Base-by-base conservation (phyloP, 805 yeast species). In the Torulaspora delbrueckii region DNA sequence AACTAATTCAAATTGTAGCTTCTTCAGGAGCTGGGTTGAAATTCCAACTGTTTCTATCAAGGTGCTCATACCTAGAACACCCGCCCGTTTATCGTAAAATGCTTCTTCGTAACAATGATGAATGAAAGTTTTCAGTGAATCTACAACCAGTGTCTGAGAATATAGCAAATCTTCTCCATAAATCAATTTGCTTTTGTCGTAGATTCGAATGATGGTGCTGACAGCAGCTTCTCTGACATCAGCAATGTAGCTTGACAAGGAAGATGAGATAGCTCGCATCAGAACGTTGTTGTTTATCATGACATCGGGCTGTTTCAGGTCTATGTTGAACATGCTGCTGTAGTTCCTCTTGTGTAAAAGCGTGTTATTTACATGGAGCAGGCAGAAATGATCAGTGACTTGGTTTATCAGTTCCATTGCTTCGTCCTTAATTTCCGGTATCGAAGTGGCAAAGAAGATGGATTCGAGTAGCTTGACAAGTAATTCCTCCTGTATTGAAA, bases 71-170 rank as follows among this genome's bases (percentile, higher is more conserved):
- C 99, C 98, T 23, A 86, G 59, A 31, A 91, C 82, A 32, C 98
- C 97, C 6, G 97, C 97, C 7, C 86, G 73, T 55, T 93, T 93
- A 27, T 82, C 76, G 62, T 85, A 86, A 66, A 86, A 91, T 28
- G 81, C 83, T 63, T 87, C 96, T 51, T 86, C 95, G 61, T 86
- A 93, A 67, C 98, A 90, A 37, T 87, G 78, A 59, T 95, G 99
- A 36, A 93, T 81, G 57, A 95, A 84, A 43, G 82, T 83, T 41
- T 87, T 82, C 54, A 86, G 81, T 71, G 91, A 71, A 5, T 83
- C 75, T 47, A 93, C 77, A 53, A 89, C 76, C 30, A 89, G 74
- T 1, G 96, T 87, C 45, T 86, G 84, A 43, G 79, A 76, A 48
- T 84, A 72, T 1, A 87, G 83, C 37, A 79, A 76, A 14, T 81